Evolutionary conservation across 202 grass and related monocot genomes (phyloP), one percentile per base, ranked within the genome.

Genomic region (Bolboschoenoplectus hybrid): DNA sequence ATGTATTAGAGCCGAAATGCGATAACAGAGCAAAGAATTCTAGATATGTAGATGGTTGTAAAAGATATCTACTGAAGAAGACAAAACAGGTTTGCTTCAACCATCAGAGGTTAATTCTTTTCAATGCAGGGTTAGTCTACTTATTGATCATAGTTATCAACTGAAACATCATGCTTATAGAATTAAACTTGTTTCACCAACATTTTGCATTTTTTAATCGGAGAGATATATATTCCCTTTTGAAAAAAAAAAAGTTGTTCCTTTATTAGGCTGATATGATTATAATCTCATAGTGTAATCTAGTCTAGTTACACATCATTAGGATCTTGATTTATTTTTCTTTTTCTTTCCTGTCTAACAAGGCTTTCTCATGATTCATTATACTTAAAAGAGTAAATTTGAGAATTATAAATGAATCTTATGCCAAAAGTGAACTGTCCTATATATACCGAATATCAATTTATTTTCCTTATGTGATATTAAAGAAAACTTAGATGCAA

Each of bases 1-100:
- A 81, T 62, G 34, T 81, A 38, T 60, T 81, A 40, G 76, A 81
- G 32, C 76, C 76, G 26, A 41, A 39, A n/a, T 81, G 76, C 35
- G 55, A 81, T 19, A 61, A 60, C 14, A 35, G 76, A 81, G 9
- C 47, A 34, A 77, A 20, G 50, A 78, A 46, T 56, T 39, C 26
- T 17, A 61, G 14, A 81, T 61, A 40, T 81, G 39, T 9, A 58
- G 53, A 58, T 81, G 57, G 76, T 40, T 62, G 35, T 62, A 58
- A 40, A 81, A 58, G 76, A 81, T 58, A 60, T 41, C 57, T 81
- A 40, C 32, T 39, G 76, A 81, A 81, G 76, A 61, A 81, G 76
- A 81, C 35, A 1, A 62, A 62, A 58, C 7, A 40, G 55, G 13
- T 58, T 40, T 62, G 34, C 46, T 81, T 81, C 49, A 62, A 60